A percentile compares a stretch with the other conserved stretches of the same genome.
Evolutionary conservation across 257 asterid genomes (phyloP).

Genomic region (Ocimum tenuiflorum): DNA sequence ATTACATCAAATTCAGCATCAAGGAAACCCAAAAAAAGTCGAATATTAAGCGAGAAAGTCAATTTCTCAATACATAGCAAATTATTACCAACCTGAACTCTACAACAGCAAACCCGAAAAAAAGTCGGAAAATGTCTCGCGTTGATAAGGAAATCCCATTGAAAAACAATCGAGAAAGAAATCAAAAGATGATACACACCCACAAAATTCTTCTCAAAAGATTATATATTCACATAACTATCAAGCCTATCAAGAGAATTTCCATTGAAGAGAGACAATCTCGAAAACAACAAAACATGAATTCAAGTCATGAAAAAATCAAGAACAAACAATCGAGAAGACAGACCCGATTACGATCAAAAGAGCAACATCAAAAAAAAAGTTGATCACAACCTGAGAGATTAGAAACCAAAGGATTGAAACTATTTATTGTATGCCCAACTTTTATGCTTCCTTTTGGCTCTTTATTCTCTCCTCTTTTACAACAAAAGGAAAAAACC

Average conservation of each 20-base stretch:
- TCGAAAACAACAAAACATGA: neutral
- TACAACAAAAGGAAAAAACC: conserved; percentile 13
- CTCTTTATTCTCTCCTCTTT: conserved; percentile 18
- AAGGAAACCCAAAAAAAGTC: neutral
- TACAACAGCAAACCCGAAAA: neutral
- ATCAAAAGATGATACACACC: neutral
- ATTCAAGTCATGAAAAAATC: neutral
- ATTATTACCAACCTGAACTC: neutral
- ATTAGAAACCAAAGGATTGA: conserved; percentile 8
- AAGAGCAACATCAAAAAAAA: neutral
- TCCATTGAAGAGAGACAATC: neutral
- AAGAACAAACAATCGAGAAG: neutral
- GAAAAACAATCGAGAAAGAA: neutral
- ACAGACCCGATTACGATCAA: conserved; percentile 8
- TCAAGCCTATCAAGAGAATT: neutral
- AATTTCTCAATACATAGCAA: neutral
- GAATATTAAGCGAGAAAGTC: conserved; percentile 8
- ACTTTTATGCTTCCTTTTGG: conserved; percentile 21
- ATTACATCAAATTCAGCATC: neutral
- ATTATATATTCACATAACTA: neutral
- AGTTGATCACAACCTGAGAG: conserved; percentile 7
- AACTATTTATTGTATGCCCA: neutral
- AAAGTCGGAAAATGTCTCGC: neutral
- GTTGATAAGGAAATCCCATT: neutral
- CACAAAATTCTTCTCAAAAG: neutral